These are phyloP conservation scores for Cryphonectria carpinicola DNA, from an alignment of 2,329 filamentous ascomycete genomes.

Conservation along the genomic window DNA sequence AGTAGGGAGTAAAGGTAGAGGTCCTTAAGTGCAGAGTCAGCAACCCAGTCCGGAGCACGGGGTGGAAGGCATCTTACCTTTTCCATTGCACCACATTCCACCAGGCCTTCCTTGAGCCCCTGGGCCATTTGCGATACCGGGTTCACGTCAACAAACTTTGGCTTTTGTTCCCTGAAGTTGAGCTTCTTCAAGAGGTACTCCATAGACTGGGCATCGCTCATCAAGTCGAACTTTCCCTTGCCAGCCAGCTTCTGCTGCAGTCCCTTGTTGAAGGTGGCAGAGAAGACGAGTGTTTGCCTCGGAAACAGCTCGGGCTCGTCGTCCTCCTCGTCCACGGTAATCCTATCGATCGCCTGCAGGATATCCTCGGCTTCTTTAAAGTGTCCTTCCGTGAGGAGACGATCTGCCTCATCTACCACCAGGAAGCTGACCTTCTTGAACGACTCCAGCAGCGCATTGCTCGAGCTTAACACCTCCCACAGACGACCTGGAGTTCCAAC, in stretches of 20 bases:
- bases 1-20: conserved; percentile 90
- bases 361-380: conserved; percentile 96
- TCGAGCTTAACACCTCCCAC: conserved; percentile 89
- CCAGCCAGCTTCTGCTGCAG: conserved; percentile 89
- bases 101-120: conserved; percentile 81
- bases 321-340: conserved; percentile 63
- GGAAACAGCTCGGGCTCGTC: conserved; percentile 50
- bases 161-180: conserved; percentile 81
- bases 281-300: conserved; percentile 92
- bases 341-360: conserved; percentile 74
- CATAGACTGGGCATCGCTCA: conserved; percentile 80
- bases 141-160: conserved; percentile 91
- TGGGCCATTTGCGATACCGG: conserved; percentile 87
- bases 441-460: conserved; percentile 67
- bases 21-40: conserved; percentile 61
- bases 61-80: conserved; percentile 60
- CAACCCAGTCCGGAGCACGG: neutral
- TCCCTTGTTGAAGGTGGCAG: conserved; percentile 90
- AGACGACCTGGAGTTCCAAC: conserved; percentile 89
- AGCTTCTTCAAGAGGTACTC: conserved; percentile 90
- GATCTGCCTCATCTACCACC: conserved; percentile 92
- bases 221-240: conserved; percentile 69
- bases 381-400: conserved; percentile 87
- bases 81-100: conserved; percentile 91
- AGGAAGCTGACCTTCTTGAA: conserved; percentile 80